Evolutionary conservation across 192 early-diverging fungal genomes (phyloP).

Genomic region (Coemansia sp.): DNA sequence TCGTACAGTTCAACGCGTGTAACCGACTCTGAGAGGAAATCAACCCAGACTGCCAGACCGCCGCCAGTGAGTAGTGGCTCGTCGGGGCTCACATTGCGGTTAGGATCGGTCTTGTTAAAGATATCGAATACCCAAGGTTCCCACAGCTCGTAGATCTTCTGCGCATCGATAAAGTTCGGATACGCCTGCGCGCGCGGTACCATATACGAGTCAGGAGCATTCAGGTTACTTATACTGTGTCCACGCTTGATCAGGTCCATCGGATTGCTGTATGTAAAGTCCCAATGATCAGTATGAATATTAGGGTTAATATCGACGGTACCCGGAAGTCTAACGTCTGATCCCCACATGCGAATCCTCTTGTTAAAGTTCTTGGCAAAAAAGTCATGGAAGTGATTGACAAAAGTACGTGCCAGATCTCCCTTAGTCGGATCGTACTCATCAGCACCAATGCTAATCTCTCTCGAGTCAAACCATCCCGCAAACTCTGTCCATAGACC

Average conservation of each 20-base stretch:
- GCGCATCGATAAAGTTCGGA: constrained; percentile 28
- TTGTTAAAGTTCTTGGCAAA: constrained; percentile 45
- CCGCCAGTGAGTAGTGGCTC: constrained; percentile 46
- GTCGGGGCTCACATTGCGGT: constrained; percentile 34
- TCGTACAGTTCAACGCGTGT: constrained; percentile 52
- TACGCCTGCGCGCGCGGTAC: constrained; percentile 49
- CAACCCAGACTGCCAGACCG: constrained; percentile 51
- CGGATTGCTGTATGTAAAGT: constrained; percentile 29
- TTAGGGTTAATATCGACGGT: constrained; percentile 44
- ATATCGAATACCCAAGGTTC: constrained; percentile 46
- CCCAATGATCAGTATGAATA: constrained; percentile 41
- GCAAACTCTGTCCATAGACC: constrained; percentile 49
- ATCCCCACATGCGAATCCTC: constrained; percentile 52
- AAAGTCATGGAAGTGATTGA: constrained; percentile 48
- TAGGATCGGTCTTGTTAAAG: constrained; percentile 37
- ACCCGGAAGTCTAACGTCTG: constrained; percentile 39
- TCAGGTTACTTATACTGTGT: constrained; percentile 48
- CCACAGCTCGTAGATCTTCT: constrained; percentile 51
- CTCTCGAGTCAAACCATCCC: constrained; percentile 52
- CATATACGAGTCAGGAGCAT: constrained; percentile 46
- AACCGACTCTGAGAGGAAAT: constrained; percentile 46
- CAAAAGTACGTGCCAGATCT: constrained; percentile 38
- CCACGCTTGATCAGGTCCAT: constrained; percentile 37
- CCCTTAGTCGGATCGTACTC: constrained; percentile 48
- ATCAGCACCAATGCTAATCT: constrained; percentile 51